Evolutionary conservation across 225 moss, liverwort and hornwort genomes (phyloP), one percentile per base, ranked within the genome.

Genomic region (Polytrichum commune): DNA sequence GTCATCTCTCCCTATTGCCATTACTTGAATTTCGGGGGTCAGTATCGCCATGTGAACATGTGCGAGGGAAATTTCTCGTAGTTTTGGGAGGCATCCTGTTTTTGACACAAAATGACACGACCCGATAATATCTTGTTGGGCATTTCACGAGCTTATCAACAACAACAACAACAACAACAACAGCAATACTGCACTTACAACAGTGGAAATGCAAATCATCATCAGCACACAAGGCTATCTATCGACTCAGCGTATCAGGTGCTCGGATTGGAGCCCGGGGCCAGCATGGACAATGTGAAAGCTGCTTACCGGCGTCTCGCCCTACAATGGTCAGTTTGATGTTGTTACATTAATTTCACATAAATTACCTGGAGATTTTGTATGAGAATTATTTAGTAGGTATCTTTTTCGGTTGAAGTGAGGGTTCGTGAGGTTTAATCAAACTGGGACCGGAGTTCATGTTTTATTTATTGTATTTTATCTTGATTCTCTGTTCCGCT

Each of bases 271-370:
- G 85, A 92, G 29, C 75, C 80, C 25, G 87, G 88, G 62, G 93
- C 90, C 16, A 92, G 72, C 71, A 66, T 93, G 77, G 96, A 90
- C 19, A 80, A 82, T 67, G 96, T 96, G 68, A 96, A 96, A 72
- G 93, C 87, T 71, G 93, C 96, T 63, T 96, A 96, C 69, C 93
- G 96, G 53, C 87, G 85, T 33, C 93, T 92, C 53, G 96, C 96
- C 23, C 74, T 96, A 55, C 86, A 83, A 76, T 93, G 89, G 96
- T 90, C 55, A 67, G 88, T 79, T 69, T 18, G 16, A 46, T 46
- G 46, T 46, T 46, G 38, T 10, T 10, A 13, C 38, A 38, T 10
- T 38, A 10, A 38, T 38, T 46, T 46, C 46, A 46, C 46, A 46
- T 46, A 16, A 13, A 13, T 16, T 46, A 46, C 46, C 46, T 46